Evolutionary conservation across 257 asterid species (phyloP).

Genomic region (Agastache rugosa): DNA sequence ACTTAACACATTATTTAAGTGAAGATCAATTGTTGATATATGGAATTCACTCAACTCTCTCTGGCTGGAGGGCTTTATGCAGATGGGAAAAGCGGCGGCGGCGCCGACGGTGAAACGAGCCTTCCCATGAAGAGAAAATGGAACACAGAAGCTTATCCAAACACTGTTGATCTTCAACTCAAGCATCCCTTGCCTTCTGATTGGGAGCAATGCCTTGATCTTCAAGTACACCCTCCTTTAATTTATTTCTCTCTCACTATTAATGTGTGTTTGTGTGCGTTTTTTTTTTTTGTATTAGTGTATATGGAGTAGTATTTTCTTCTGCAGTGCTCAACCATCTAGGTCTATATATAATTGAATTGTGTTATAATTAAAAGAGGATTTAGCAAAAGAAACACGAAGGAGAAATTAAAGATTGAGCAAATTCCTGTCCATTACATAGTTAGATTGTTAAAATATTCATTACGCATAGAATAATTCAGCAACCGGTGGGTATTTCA

Average conservation of each 20-base stretch:
- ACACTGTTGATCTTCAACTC: constrained; percentile 55
- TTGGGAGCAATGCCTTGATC: constrained; percentile 78
- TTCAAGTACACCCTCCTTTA: constrained; percentile 44
- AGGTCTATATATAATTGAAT: too few species aligned
- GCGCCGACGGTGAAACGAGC: constrained; percentile 23
- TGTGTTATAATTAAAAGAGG: too few species aligned
- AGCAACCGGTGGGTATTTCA: neutral
- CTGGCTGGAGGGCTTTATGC: constrained; percentile 35
- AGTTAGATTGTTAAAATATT: neutral
- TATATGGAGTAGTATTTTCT: too few species aligned
- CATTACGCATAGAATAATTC: neutral
- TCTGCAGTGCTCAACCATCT: too few species aligned
- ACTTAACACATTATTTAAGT: neutral
- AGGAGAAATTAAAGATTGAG: neutral
- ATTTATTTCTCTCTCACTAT: neutral
- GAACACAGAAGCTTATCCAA: constrained; percentile 34
- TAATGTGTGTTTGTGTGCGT: neutral
- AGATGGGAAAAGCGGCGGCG: constrained; percentile 11
- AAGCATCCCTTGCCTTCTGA: constrained; percentile 63
- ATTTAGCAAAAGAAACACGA: too few species aligned
- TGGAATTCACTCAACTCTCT: constrained; percentile 60
- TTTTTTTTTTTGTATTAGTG: neutral
- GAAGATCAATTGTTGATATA: neutral
- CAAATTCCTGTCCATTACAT: neutral
- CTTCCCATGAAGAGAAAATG: constrained; percentile 56